A percentile compares a stretch with the other conserved stretches of the same genome.
Evolutionary conservation across 2,329 filamentous ascomycete species (phyloP).

Genomic region (Calonectria pteridis): DNA sequence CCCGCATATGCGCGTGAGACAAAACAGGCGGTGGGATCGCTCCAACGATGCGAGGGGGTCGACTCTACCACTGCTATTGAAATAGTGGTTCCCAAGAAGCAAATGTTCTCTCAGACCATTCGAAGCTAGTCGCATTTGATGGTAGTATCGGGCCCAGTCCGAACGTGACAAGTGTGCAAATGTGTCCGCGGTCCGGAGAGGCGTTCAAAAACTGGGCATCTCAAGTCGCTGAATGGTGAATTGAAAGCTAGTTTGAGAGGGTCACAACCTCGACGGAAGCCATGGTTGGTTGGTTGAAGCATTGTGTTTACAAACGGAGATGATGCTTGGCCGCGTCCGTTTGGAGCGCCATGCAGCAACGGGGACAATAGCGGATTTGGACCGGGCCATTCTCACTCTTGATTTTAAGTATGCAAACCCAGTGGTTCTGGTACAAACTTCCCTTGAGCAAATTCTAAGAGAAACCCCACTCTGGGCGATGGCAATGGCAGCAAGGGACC

Average conservation of each 20-base stretch:
- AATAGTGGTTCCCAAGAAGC: not conserved
- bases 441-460: not conserved
- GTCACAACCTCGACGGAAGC: not conserved
- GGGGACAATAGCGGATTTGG: not conserved
- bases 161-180: not conserved
- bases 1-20: constrained; percentile 21
- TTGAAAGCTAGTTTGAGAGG: not conserved
- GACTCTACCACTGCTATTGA: not conserved
- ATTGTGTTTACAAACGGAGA: not conserved
- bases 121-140: not conserved
- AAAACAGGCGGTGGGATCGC: constrained; percentile 11
- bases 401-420: not conserved
- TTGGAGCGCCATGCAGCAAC: not conserved
- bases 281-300: not conserved
- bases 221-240: not conserved
- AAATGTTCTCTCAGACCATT: not conserved
- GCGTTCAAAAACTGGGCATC: not conserved
- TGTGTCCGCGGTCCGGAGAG: not conserved
- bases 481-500: not conserved
- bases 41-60: not conserved
- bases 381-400: not conserved
- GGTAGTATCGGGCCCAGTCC: not conserved
- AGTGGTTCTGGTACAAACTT: no score
- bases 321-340: not conserved
- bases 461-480: not conserved